A percentile compares a stretch with the other conserved stretches of the same genome.
These are phyloP conservation scores for Gypsophila paniculata DNA, from an alignment of 179 eudicot genomes.

Conservation along the genomic window DNA sequence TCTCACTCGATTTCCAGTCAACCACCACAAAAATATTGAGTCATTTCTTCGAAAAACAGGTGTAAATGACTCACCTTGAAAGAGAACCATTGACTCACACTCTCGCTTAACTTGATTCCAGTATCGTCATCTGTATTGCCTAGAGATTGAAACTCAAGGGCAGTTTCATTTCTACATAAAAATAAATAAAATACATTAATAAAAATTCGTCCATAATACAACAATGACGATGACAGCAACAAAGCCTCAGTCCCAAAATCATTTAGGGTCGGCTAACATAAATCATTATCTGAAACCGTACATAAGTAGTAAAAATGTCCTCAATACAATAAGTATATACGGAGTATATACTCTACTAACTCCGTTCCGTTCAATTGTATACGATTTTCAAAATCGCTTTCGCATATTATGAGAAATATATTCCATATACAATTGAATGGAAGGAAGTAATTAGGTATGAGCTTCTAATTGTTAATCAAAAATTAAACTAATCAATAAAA, in stretches of 20 bases:
- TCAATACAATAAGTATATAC: too few species aligned
- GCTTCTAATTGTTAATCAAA: neutral
- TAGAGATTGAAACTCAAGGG: constrained; percentile 12
- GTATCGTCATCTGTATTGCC: constrained; percentile 15
- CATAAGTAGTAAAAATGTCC: too few species aligned
- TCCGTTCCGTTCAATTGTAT: too few species aligned
- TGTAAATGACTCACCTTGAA: constrained; percentile 24
- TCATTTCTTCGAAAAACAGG: neutral
- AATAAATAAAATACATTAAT: neutral
- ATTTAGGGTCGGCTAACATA: too few species aligned
- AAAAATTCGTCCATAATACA: too few species aligned
- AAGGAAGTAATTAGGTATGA: neutral
- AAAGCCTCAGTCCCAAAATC: too few species aligned
- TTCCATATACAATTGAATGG: too few species aligned
- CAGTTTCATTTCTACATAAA: constrained; percentile 23
- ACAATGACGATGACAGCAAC: too few species aligned
- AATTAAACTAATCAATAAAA: neutral
- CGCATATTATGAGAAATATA: too few species aligned
- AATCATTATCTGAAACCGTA: too few species aligned
- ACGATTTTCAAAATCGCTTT: too few species aligned
- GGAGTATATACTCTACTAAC: too few species aligned
- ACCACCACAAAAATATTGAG: neutral
- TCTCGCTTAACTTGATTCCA: constrained; percentile 18
- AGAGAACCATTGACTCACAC: constrained; percentile 23
- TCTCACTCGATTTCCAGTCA: neutral